phyloP scores from a whole-genome alignment of 2,329 filamentous ascomycete genomes.

The Pseudogymnoascus sp. region DNA sequence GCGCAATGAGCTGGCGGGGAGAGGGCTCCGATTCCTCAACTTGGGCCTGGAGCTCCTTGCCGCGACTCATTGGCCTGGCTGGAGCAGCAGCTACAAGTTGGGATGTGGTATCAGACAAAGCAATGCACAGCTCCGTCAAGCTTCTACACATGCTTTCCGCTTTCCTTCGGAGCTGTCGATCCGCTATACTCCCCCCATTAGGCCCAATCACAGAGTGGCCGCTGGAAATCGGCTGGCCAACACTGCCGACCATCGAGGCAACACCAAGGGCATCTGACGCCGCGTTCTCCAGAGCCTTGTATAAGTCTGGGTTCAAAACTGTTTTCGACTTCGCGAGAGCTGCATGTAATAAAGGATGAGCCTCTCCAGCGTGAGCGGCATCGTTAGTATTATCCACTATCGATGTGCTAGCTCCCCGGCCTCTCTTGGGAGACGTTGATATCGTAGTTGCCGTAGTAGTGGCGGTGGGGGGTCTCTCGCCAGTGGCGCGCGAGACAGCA shows the following conservation, averaged over 20 bases:
- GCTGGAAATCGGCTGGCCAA: conserved; percentile 62
- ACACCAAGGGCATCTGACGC: conserved; percentile 75
- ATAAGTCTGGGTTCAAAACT: conserved; percentile 64
- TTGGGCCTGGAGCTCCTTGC: background rate
- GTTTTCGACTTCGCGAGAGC: conserved; percentile 72
- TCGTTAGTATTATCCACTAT: conserved; percentile 39
- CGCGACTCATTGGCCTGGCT: conserved; percentile 17
- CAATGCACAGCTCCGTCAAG: conserved; percentile 84
- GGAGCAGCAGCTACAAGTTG: conserved; percentile 10
- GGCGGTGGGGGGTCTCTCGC: conserved; percentile 81
- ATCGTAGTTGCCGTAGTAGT: conserved; percentile 86
- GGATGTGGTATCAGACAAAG: conserved; percentile 52
- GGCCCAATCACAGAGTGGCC: conserved; percentile 37
- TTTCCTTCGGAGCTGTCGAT: conserved; percentile 81
- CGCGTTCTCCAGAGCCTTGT: conserved; percentile 69
- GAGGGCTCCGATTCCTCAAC: background rate
- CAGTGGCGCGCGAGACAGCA: conserved; percentile 53
- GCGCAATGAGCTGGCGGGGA: background rate
- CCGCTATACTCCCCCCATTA: conserved; percentile 38
- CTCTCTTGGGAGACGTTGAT: conserved; percentile 79
- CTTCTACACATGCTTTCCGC: conserved; percentile 89
- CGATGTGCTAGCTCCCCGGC: conserved; percentile 42
- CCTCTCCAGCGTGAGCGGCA: conserved; percentile 42
- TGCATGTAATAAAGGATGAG: conserved; percentile 71
- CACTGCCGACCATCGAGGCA: conserved; percentile 67